Base-by-base conservation (phyloP, 2,329 filamentous ascomycete species). In the Fusarium sp. region DNA sequence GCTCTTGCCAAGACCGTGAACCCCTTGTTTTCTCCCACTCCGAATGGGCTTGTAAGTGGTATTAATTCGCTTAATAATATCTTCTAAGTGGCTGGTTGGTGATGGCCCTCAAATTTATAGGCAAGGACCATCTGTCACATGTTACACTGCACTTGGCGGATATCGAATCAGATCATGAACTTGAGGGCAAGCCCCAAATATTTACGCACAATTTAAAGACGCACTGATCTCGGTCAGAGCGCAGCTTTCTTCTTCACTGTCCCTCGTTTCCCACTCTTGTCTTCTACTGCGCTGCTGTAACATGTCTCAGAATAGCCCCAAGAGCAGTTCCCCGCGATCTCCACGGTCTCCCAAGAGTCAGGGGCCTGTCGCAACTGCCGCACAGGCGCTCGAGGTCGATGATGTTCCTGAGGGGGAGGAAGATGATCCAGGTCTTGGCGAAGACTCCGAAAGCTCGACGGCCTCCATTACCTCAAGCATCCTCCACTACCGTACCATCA, bases 401-500 rank as follows among this genome's bases (percentile, higher is more conserved):
- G 59, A 67, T 15, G n/a, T 48, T n/a, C 10, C 36, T 7, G 47
- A 51, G 15, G 56, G 35, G 6, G 64, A 69, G 1, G 63, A 68
- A 26, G 63, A 67, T 24, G 65, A 69, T 22, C 47, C 64, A 17
- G 66, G 66, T 7, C 64, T 69, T 17, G 66, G 66, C 17, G 12
- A 58, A 4, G 66, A 69, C 30, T 35, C 26, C 1, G 66, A 63
- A 38, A 69, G 66, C 17, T 69, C 66, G 8, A 69, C 66, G 5
- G 56, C 66, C 10, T 69, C 66, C 0, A 69, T 69, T 9, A 69
- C 66, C 5, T 69, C 66, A 13, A 69, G 66, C 8, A 69, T 69
- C 12, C 42, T 69, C n/a, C n/a, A 69, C 17, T 69, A 69, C 10
- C 66, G 66, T 12, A 69, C 64, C 8, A 69, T 69, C 38, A 69